Evolutionary conservation across 352 stramenopile genomes (phyloP).

Genomic region (Elongisporangium anandrum): DNA sequence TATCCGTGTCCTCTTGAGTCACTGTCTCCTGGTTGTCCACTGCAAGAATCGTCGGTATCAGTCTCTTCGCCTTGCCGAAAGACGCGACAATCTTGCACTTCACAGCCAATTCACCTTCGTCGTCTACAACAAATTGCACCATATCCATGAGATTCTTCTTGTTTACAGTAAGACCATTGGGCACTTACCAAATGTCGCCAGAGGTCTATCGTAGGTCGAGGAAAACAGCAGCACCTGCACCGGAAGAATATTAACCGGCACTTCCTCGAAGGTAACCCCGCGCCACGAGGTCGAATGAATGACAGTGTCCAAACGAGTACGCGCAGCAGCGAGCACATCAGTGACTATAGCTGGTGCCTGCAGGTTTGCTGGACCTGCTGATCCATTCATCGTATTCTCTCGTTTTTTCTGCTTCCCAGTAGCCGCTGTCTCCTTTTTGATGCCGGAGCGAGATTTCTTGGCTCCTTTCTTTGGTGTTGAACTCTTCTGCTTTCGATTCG

Average conservation of each 20-base stretch:
- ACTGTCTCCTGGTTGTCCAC: conserved; percentile 5
- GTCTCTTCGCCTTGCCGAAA: conserved; percentile 39
- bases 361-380: conserved; percentile 11
- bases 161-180: neutral
- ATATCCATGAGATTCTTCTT: conserved; percentile 6
- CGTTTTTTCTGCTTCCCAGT: conserved; percentile 13
- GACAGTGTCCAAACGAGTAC: conserved; percentile 30
- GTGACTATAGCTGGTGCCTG: conserved; percentile 13
- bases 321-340: conserved; percentile 22
- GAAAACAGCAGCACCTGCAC: conserved; percentile 18
- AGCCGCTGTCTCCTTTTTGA: conserved; percentile 3
- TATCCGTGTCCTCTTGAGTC: conserved; percentile 47
- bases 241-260: conserved; percentile 26
- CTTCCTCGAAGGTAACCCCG: conserved; percentile 31
- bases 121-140: conserved; percentile 27
- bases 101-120: conserved; percentile 27
- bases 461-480: neutral
- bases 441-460: neutral
- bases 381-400: conserved; percentile 11
- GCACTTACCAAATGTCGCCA: conserved; percentile 37
- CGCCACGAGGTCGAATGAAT: conserved; percentile 45
- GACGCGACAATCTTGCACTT: conserved; percentile 41
- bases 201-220: conserved; percentile 23
- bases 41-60: conserved; percentile 16
- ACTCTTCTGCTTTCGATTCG: neutral